A percentile compares a stretch with the other conserved stretches of the same genome.
Evolutionary conservation across 2,329 filamentous ascomycete genomes (phyloP).

Genomic region (Fusarium denticulatum): DNA sequence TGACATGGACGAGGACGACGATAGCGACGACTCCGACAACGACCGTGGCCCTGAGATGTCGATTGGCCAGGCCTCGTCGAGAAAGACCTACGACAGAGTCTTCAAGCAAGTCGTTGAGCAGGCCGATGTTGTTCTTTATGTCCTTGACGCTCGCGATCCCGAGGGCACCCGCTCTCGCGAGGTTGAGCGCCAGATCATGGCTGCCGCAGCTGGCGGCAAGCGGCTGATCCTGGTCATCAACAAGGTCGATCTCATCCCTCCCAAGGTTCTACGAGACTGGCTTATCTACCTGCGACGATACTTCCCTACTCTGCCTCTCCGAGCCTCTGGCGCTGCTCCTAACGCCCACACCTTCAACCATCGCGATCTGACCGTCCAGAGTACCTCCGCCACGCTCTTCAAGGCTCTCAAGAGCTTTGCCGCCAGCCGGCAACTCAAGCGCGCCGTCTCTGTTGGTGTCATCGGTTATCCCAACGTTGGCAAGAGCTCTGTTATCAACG

Average conservation of each 20-base stretch:
- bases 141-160: conserved; percentile 90
- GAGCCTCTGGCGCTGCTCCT: conserved; percentile 81
- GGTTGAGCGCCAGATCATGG: conserved; percentile 90
- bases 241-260: conserved; percentile 93
- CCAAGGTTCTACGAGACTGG: conserved; percentile 85
- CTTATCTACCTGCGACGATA: conserved; percentile 84
- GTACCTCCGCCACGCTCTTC: conserved; percentile 85
- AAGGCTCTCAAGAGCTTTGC: conserved; percentile 91
- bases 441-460: conserved; percentile 88
- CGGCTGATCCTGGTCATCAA: conserved; percentile 91
- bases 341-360: conserved; percentile 95
- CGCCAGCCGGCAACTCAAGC: conserved; percentile 83
- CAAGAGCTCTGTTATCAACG: conserved; percentile 97
- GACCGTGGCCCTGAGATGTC: conserved; percentile 65
- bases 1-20: conserved; percentile 61
- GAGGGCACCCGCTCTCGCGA: conserved; percentile 91
- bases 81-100: conserved; percentile 92
- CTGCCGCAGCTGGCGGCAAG: conserved; percentile 84
- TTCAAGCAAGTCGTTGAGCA: conserved; percentile 93
- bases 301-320: conserved; percentile 90
- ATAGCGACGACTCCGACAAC: conserved; percentile 58
- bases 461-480: conserved; percentile 97
- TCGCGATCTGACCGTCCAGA: conserved; percentile 86
- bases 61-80: conserved; percentile 69
- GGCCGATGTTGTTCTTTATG: conserved; percentile 91